Conservation (phyloP, 2,329 filamentous ascomycete genomes). For the Cadophora luteo-olivacea region DNA sequence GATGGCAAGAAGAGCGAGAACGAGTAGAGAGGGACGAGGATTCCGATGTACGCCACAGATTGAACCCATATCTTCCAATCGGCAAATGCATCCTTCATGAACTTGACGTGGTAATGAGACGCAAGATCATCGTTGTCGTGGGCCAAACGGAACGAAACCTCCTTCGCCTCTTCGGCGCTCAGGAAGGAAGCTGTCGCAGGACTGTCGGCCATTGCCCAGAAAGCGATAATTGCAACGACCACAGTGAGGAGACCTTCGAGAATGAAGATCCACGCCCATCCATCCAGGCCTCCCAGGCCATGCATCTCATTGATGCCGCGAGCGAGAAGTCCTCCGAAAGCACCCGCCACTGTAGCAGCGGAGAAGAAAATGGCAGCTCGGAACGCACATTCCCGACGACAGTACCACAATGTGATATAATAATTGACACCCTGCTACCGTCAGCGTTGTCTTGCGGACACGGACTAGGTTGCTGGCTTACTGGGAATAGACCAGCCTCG, state of each 20-base stretch:
- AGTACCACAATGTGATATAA: slow-evolving; percentile 25
- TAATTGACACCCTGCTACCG: slow-evolving; percentile 21
- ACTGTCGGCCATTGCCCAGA: slow-evolving; percentile 57
- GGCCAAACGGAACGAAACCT: slow-evolving; percentile 28
- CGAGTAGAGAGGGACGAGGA: slow-evolving; percentile 54
- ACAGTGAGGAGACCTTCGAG: slow-evolving; percentile 43
- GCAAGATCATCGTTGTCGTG: slow-evolving; percentile 19
- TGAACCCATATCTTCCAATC: slow-evolving; percentile 53
- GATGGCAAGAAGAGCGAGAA: slow-evolving; percentile 48
- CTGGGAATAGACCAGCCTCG: slow-evolving; percentile 43
- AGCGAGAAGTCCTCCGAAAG: slow-evolving; percentile 55
- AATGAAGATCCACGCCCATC: slow-evolving; percentile 52
- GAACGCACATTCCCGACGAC: slow-evolving; percentile 19
- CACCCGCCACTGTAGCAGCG: slow-evolving; percentile 48
- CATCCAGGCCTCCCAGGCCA: slow-evolving; percentile 49
- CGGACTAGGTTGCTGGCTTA: slow-evolving; percentile 42
- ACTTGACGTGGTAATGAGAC: slow-evolving; percentile 20
- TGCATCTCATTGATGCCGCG: slow-evolving; percentile 54
- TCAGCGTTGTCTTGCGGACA: slow-evolving; percentile 54
- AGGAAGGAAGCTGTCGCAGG: slow-evolving; percentile 52
- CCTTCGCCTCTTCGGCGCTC: slow-evolving; percentile 45
- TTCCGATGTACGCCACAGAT: slow-evolving; percentile 61
- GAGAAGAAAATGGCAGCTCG: slow-evolving; percentile 44
- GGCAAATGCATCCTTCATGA: slow-evolving; percentile 46
- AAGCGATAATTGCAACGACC: slow-evolving; percentile 46